Evolutionary conservation across 192 early-diverging fungal genomes (phyloP).

Genomic region (Helicostylum pulchrum): DNA sequence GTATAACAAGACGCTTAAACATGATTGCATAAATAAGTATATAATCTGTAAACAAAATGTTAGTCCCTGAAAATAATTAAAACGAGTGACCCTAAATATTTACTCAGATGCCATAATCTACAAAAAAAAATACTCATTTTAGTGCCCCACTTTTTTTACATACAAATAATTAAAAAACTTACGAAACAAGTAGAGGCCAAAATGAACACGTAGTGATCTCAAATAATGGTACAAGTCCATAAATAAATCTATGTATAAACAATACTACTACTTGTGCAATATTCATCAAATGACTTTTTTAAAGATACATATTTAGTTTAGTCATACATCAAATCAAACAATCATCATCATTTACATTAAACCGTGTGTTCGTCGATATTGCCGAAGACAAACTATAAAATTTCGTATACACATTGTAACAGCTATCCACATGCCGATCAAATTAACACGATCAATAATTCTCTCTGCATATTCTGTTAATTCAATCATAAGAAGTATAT

Average conservation of each 20-base stretch:
- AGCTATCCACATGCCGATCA: conserved; percentile 31
- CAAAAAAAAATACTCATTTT: conserved; percentile 4
- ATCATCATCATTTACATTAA: conserved; percentile 19
- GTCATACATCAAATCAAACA: neutral
- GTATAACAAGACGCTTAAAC: conserved; percentile 31
- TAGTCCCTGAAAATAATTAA: neutral
- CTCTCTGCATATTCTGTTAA: conserved; percentile 26
- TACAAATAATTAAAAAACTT: conserved; percentile 17
- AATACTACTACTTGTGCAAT: conserved; percentile 23
- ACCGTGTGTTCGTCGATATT: conserved; percentile 28
- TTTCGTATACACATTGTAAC: conserved; percentile 30
- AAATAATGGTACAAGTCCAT: conserved; percentile 34
- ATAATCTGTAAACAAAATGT: conserved; percentile 21
- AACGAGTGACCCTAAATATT: neutral
- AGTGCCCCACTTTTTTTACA: neutral
- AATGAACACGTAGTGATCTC: conserved; percentile 29
- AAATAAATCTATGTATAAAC: conserved; percentile 26
- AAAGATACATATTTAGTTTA: neutral
- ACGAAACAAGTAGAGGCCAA: conserved; percentile 37
- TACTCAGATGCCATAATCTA: conserved; percentile 11
- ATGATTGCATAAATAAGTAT: conserved; percentile 29
- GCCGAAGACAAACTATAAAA: conserved; percentile 26
- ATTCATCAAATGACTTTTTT: conserved; percentile 31
- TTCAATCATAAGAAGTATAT: conserved; percentile 13
- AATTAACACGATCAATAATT: conserved; percentile 30